Evolutionary conservation across 2,329 filamentous ascomycete genomes (phyloP).

Genomic region (Xylariaceae sp.): DNA sequence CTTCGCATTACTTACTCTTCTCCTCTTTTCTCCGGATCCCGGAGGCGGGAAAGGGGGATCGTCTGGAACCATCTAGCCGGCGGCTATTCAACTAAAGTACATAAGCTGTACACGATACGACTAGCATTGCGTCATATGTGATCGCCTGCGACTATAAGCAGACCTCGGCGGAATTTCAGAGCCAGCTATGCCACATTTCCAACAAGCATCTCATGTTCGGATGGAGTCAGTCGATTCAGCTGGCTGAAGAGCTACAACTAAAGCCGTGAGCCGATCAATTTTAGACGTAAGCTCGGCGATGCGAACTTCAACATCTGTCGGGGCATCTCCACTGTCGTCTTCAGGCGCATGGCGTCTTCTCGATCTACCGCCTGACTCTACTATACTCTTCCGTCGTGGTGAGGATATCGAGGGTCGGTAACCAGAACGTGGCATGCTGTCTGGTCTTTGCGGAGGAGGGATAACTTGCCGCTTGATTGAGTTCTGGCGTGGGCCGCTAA

Average conservation of each 20-base stretch:
- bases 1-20: too few relatives aligned
- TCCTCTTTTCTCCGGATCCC: too few relatives aligned
- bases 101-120: too few relatives aligned
- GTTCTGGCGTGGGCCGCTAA: constrained; percentile 41
- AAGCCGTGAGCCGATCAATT: constrained; percentile 54
- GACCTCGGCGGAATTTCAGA: too few relatives aligned
- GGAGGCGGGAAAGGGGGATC: too few relatives aligned
- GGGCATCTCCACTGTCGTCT: constrained; percentile 36
- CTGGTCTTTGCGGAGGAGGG: constrained; percentile 18
- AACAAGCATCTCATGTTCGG: constrained; percentile 22
- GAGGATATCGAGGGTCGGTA: constrained; percentile 24
- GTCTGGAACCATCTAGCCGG: too few relatives aligned
- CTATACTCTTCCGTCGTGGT: constrained; percentile 22
- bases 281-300: constrained; percentile 53
- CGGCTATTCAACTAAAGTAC: too few relatives aligned
- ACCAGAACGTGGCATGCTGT: constrained; percentile 22
- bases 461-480: constrained; percentile 21
- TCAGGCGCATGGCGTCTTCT: constrained; percentile 23
- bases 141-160: too few relatives aligned
- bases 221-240: constrained; percentile 20
- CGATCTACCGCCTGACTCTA: constrained; percentile 19
- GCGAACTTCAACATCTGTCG: constrained; percentile 45
- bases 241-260: constrained; percentile 48
- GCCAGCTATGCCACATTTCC: too few relatives aligned
- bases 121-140: too few relatives aligned